Conservation (phyloP, 768 basidiomycete species). For the Psilocybe sp. region DNA sequence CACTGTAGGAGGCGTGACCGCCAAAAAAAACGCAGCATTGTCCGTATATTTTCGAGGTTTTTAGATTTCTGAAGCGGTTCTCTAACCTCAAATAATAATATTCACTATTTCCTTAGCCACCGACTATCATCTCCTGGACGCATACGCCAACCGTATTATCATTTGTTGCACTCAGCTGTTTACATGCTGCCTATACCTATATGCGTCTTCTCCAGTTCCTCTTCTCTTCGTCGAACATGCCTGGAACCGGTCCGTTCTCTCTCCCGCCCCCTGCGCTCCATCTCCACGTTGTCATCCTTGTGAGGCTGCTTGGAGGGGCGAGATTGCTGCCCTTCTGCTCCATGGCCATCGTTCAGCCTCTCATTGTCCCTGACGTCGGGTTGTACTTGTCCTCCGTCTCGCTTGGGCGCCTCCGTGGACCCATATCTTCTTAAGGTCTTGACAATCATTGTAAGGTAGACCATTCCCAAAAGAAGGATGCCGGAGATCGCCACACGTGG, state of each 20-base stretch:
- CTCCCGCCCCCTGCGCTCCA: constrained; percentile 27
- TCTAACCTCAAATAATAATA: no score
- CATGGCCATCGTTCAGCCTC: background rate
- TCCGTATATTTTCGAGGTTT: no score
- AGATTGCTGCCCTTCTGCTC: background rate
- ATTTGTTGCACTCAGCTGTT: no score
- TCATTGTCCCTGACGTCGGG: constrained; percentile 3
- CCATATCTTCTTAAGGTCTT: constrained; percentile 63
- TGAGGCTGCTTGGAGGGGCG: background rate
- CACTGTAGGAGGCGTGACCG: no score
- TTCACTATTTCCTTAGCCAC: no score
- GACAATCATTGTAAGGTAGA: constrained; percentile 63
- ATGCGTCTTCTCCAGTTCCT: constrained; percentile 1
- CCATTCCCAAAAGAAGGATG: constrained; percentile 53
- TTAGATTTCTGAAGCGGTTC: no score
- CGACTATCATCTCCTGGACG: no score
- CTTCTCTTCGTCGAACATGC: constrained; percentile 11
- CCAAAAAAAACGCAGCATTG: no score
- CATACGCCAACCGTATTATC: no score
- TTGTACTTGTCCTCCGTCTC: constrained; percentile 9
- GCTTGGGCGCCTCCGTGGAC: constrained; percentile 5
- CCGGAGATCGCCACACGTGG: constrained; percentile 55
- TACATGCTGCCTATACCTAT: background rate
- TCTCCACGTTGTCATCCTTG: constrained; percentile 13
- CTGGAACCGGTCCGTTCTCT: constrained; percentile 16